These are phyloP conservation scores for Talaromyces wortmannii DNA, from an alignment of 495 filamentous ascomycete genomes.

Conservation along the genomic window DNA sequence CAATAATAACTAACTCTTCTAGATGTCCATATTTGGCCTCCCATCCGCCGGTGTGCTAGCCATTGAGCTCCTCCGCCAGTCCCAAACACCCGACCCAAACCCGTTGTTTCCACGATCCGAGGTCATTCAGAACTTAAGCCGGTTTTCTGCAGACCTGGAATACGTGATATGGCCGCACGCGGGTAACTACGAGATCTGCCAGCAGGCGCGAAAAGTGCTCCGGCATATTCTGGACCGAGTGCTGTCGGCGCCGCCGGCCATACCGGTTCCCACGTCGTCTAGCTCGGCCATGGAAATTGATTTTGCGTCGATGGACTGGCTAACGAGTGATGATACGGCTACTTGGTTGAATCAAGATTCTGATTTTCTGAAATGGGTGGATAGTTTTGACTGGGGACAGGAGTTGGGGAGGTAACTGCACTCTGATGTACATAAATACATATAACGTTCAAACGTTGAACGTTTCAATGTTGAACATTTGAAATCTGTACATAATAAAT, in stretches of 20 bases:
- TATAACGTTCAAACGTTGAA: too few relatives aligned
- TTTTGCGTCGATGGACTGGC: slow-evolving; percentile 1
- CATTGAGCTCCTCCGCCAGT: slow-evolving; percentile 10
- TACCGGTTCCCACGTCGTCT: background rate
- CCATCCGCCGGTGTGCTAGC: slow-evolving; percentile 10
- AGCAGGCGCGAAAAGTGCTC: slow-evolving; percentile 10
- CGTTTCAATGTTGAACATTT: too few relatives aligned
- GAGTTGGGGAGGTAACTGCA: background rate
- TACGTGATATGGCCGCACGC: slow-evolving; percentile 7
- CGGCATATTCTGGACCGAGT: slow-evolving; percentile 5
- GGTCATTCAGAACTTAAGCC: slow-evolving; percentile 12
- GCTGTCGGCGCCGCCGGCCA: background rate
- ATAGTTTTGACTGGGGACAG: slow-evolving; percentile 3
- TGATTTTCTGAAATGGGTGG: slow-evolving; percentile 3
- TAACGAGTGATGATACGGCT: slow-evolving; percentile 2
- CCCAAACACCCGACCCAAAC: background rate
- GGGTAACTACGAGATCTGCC: slow-evolving; percentile 13
- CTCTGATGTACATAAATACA: too few relatives aligned
- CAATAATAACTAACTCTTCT: background rate
- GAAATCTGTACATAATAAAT: too few relatives aligned
- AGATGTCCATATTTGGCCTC: slow-evolving; percentile 12
- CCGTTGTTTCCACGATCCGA: slow-evolving; percentile 8
- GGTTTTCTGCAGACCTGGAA: slow-evolving; percentile 8
- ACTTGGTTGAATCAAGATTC: slow-evolving; percentile 4
- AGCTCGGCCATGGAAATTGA: background rate